Base-by-base conservation (phyloP, 2,329 filamentous ascomycete species). In the Beauveria rudraprayagi region DNA sequence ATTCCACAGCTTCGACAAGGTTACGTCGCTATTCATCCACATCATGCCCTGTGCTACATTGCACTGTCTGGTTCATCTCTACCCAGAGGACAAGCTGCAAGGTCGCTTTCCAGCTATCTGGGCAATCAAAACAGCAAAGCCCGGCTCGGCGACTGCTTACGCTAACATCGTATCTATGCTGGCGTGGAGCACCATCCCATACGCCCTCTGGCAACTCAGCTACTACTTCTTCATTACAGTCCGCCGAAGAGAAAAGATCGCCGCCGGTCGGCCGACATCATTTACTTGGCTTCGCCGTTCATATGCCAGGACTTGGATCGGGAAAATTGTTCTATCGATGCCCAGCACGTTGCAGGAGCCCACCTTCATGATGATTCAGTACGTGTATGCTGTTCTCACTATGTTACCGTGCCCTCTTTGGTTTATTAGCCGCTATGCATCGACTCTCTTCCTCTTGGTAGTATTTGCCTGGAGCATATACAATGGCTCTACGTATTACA, bases 1-100 rank as follows among this genome's bases (percentile, higher is more conserved):
- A 52, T 99, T 99, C 74, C 94, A 99, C 79, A 96, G 91, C 71
- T 87, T 99, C 75, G 94, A 99, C 80, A 99, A 99, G 76, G 92
- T 97, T 63, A 95, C 92, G 14, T 94, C 91, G 71, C 82, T 99
- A n/a, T 99, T 99, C 77, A 97, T 99, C 67, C 94, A 99, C 74
- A 96, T 99, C 69, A 99, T 99, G 93, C 94, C 94, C 1, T 96
- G 92, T 66, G 93, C 90, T 6, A 91, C 92, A 1, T 82, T 99
- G 14, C 94, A 99, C 74, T 95, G 91, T 70, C 81, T 99, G 16
- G 90, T 96, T 17, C 94, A 99, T 72, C 80, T 97, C 22, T 80
- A 92, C 14, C 76, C 88, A 0, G 74, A 83, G 1, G 84, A 85
- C 24, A 72, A 83, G 47, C 89, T 95, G 69, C 78, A 81, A 65